Conservation (phyloP, 2,329 filamentous ascomycete genomes). For the Cytospora piceae region DNA sequence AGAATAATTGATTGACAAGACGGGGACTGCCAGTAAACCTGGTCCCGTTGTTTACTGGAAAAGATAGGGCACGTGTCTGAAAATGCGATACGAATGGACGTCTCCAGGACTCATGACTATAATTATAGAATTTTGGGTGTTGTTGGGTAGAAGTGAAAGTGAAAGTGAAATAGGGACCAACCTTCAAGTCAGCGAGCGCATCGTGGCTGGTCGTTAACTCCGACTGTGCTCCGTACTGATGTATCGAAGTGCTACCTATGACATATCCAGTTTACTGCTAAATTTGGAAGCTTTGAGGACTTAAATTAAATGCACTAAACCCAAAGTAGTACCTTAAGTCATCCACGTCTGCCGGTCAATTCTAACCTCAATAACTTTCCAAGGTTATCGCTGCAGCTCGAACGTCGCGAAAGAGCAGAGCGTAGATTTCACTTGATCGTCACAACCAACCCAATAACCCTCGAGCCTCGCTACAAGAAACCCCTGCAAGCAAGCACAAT, state of each 20-base stretch:
- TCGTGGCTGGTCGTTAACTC: slow-evolving; percentile 12
- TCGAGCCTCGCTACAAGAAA: neutral
- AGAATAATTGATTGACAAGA: slow-evolving; percentile 4
- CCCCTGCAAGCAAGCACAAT: slow-evolving; percentile 9
- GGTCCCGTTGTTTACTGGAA: slow-evolving; percentile 10
- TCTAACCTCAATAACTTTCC: slow-evolving; percentile 2
- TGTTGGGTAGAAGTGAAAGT: neutral
- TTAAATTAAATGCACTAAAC: neutral
- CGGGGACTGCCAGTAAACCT: slow-evolving; percentile 1
- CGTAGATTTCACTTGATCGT: neutral
- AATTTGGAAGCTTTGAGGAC: neutral
- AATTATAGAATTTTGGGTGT: neutral
- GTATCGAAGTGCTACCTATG: neutral
- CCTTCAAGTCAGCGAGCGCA: slow-evolving; percentile 3
- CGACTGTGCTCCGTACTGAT: neutral
- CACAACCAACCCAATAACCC: neutral
- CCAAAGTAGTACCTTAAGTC: neutral
- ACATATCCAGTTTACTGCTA: neutral
- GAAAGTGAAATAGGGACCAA: neutral
- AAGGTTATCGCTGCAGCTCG: neutral
- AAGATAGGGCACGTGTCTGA: neutral
- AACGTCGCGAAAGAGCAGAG: neutral
- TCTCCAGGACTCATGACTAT: slow-evolving; percentile 18
- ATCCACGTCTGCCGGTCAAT: neutral
- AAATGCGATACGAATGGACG: neutral